Evolutionary conservation across 192 early-diverging fungal genomes (phyloP).

Genomic region (Entophlyctis luteolus): DNA sequence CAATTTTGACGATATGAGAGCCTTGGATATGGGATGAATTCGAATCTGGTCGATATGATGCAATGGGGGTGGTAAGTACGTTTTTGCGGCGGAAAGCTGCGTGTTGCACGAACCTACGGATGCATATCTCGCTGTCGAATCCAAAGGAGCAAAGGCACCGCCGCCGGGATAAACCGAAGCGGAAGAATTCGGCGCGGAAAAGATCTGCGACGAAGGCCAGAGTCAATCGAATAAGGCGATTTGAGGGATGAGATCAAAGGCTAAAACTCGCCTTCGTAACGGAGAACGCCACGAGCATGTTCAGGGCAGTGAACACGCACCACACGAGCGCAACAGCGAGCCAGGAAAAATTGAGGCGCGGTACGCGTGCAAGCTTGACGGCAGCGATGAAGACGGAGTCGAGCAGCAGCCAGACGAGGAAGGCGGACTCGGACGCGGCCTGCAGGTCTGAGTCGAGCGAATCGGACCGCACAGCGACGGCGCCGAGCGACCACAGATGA

Average conservation of each 20-base stretch:
- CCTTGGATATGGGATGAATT: constrained; percentile 40
- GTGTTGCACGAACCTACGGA: not conserved
- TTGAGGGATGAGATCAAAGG: not conserved
- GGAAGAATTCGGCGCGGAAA: not conserved
- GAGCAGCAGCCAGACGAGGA: not conserved
- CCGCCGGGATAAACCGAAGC: not conserved
- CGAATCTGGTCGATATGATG: not conserved
- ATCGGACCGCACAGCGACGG: not conserved
- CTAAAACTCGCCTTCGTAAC: too few relatives aligned
- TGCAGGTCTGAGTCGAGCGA: not conserved
- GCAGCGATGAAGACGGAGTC: constrained; percentile 8
- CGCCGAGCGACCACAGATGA: not conserved
- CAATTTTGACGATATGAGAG: constrained; percentile 45
- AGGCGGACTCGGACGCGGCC: not conserved
- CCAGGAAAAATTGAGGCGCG: constrained; percentile 21
- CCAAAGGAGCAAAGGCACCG: not conserved
- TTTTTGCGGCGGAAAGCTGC: not conserved
- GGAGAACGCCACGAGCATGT: constrained; percentile 10
- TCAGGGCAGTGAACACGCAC: not conserved
- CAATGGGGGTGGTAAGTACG: not conserved
- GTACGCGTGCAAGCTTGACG: not conserved
- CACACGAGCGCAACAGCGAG: not conserved
- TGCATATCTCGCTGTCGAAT: not conserved
- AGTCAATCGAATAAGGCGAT: not conserved
- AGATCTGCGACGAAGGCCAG: not conserved